Base-by-base conservation (phyloP, 2,329 filamentous ascomycete species). In the Xylogone sp. region DNA sequence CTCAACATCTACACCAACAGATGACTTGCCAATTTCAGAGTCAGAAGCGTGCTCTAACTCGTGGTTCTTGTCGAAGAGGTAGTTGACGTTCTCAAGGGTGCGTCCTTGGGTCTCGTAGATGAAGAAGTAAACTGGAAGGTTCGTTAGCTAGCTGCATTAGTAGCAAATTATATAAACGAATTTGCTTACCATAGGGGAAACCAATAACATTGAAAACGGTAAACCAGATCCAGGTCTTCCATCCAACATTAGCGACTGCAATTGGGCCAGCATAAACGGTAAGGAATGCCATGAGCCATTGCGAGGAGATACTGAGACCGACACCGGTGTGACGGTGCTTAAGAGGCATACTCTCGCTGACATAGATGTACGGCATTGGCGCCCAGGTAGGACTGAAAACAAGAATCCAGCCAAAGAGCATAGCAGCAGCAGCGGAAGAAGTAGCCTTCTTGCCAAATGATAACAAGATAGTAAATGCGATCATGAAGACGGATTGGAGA, bases 211-310 rank as follows among this genome's bases (percentile, higher is more conserved):
- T 68, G 51, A 66, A 67, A 21, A 65, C 61, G 31, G 62, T 45
- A 43, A 69, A 67, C 64, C 63, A 66, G 51, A 66, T 59, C 64
- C 64, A 67, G 31, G 63, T 65, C 54, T 68, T 66, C 65, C 65
- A 69, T 10, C 66, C 67, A 8, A 67, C 57, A 43, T 58, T 56
- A 6, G 59, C 57, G 22, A 67, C 57, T 12, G 60, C 67, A 43
- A 68, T 68, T 3, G 66, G 66, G 2, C 66, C 66, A 3, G 65
- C 67, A 48, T 63, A 69, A 3, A 68, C 67, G 18, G 67, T 69
- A 19, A 69, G 43, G 52, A 68, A 69, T 2, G 66, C 64, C 54
- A 64, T 64, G 39, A 68, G 53, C 67, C 67, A 69, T 50, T 69
- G 65, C 12, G 57, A 62, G 10, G 61, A 65, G 27, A 64, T 57